Percentiles rank a stretch among this genome's conserved stretches.
Evolutionary conservation across 345 rosid species (phyloP).

Genomic region (Isatis tinctoria): DNA sequence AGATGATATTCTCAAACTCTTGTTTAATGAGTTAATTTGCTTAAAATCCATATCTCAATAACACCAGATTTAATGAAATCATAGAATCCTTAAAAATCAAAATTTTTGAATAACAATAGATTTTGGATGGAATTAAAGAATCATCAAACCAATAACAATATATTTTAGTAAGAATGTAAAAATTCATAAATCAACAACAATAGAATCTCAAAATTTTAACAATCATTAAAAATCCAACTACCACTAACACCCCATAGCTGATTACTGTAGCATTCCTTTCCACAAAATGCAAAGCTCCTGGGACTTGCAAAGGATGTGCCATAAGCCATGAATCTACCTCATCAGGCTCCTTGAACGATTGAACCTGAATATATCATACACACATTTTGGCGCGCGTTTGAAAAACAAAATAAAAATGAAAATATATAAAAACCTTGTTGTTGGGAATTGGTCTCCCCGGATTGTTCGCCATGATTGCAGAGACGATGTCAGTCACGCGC

Average conservation of each 20-base stretch:
- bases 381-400: neutral
- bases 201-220: too few relatives aligned
- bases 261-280: constrained; percentile 51
- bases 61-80: too few relatives aligned
- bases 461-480: constrained; percentile 59
- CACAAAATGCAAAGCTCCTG: constrained; percentile 75
- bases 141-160: too few relatives aligned
- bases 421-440: constrained; percentile 36
- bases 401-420: neutral
- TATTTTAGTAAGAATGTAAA: too few relatives aligned
- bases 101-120: too few relatives aligned
- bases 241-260: constrained; percentile 73
- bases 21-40: too few relatives aligned
- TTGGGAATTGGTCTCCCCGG: constrained; percentile 62
- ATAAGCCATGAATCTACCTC: constrained; percentile 76
- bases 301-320: constrained; percentile 47
- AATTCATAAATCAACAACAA: too few relatives aligned
- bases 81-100: too few relatives aligned
- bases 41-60: too few relatives aligned
- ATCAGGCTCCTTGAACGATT: constrained; percentile 51
- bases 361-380: constrained; percentile 42
- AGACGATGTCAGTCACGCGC: constrained; percentile 34
- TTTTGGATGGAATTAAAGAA: too few relatives aligned
- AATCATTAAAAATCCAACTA: too few relatives aligned
- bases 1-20: too few relatives aligned